Percentiles rank a stretch among this genome's conserved stretches.
Conservation (phyloP, 805 yeast species). For the Candida hispaniensis region DNA sequence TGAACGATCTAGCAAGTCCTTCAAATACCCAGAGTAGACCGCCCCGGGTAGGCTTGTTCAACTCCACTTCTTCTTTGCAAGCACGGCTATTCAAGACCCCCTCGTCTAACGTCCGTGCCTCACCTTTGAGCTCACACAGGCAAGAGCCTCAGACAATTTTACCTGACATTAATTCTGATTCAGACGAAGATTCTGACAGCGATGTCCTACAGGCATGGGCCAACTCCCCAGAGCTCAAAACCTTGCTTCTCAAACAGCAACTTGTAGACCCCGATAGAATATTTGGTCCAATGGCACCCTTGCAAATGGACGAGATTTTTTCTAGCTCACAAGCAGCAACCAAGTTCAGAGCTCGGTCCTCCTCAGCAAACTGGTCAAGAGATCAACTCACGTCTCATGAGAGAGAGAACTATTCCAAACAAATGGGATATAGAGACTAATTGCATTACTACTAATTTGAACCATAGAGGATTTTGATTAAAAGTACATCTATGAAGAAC, state of each 20-base stretch:
- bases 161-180: slow-evolving; percentile 31
- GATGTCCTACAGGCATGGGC: slow-evolving; percentile 51
- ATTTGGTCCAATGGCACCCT: slow-evolving; percentile 64
- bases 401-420: slow-evolving; percentile 37
- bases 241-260: slow-evolving; percentile 38
- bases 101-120: slow-evolving; percentile 3
- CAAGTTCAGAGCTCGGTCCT: slow-evolving; percentile 44
- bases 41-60: slow-evolving; percentile 9
- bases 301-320: slow-evolving; percentile 62
- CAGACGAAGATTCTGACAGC: slow-evolving; percentile 45
- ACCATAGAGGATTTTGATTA: no score
- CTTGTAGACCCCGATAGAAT: slow-evolving; percentile 52
- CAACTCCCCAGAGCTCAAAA: slow-evolving; percentile 43
- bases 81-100: slow-evolving; percentile 14
- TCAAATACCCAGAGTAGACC: slow-evolving; percentile 1
- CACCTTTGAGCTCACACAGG: slow-evolving; percentile 1
- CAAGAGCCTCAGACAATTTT: slow-evolving; percentile 16
- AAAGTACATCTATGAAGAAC: no score
- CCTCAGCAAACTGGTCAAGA: slow-evolving; percentile 42
- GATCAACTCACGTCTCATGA: slow-evolving; percentile 40
- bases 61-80: slow-evolving; percentile 13
- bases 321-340: slow-evolving; percentile 35
- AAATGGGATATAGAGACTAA: slow-evolving; percentile 33
- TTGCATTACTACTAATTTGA: slow-evolving; percentile 1
- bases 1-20: no score